Conservation (phyloP, 768 basidiomycete species). For the Leccinellum rugosiceps region DNA sequence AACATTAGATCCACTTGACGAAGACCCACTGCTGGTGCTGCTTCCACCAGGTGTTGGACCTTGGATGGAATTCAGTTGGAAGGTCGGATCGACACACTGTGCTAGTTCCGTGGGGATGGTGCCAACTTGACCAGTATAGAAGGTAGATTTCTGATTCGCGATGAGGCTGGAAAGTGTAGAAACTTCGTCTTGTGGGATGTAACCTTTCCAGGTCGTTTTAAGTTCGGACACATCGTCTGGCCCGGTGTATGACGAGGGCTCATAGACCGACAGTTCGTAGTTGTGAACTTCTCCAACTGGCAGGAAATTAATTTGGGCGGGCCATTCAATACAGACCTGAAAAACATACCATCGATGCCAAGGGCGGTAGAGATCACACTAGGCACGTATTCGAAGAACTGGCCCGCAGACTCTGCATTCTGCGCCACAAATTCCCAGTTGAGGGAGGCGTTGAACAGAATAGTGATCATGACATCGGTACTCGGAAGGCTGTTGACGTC, state of each 20-base stretch:
- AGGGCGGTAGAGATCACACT: conserved; percentile 45
- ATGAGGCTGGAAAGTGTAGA: conserved; percentile 62
- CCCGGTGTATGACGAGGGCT: conserved; percentile 54
- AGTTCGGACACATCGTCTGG: conserved; percentile 47
- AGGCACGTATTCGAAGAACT: conserved; percentile 77
- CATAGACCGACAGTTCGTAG: conserved; percentile 65
- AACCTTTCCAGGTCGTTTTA: conserved; percentile 69
- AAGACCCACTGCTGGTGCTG: conserved; percentile 12
- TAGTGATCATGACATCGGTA: conserved; percentile 51
- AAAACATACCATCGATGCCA: conserved; percentile 37
- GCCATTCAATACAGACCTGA: neutral
- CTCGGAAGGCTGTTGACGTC: conserved; percentile 29
- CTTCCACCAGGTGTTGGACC: conserved; percentile 34
- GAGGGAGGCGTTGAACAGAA: conserved; percentile 59
- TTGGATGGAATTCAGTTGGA: conserved; percentile 49
- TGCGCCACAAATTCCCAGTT: conserved; percentile 69
- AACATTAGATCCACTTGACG: conserved; percentile 31
- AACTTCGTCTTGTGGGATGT: conserved; percentile 57
- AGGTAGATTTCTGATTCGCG: conserved; percentile 53
- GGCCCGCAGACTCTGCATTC: conserved; percentile 56
- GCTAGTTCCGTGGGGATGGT: conserved; percentile 57
- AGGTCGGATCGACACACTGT: conserved; percentile 63
- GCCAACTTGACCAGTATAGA: conserved; percentile 55
- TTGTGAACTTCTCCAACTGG: conserved; percentile 39
- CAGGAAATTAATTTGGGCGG: conserved; percentile 32